A percentile compares a stretch with the other conserved stretches of the same genome.
Conservation (phyloP, 495 filamentous ascomycete genomes). For the Rhypophila decipiens region DNA sequence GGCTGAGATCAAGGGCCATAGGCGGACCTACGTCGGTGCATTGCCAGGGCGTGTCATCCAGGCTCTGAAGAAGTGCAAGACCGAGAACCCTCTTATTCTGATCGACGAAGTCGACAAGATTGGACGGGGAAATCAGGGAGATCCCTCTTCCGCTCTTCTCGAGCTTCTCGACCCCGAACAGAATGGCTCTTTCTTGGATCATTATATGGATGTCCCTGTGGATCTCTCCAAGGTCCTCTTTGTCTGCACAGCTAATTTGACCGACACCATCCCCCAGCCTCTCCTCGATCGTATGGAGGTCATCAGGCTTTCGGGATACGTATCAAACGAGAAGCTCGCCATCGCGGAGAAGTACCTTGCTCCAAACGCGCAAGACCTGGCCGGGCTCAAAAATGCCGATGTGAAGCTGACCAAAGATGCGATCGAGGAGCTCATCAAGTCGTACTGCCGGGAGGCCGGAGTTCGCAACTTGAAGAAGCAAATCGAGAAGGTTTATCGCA, state of each 20-base stretch:
- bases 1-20: constrained; percentile 98
- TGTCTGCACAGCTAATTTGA: constrained; percentile 99
- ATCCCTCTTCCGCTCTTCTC: constrained; percentile 89
- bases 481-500: constrained; percentile 98
- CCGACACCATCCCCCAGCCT: constrained; percentile 93
- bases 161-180: constrained; percentile 97
- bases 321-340: constrained; percentile 98
- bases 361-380: constrained; percentile 83
- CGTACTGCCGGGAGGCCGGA: constrained; percentile 93
- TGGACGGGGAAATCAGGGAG: constrained; percentile 89
- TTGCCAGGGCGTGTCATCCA: constrained; percentile 95
- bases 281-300: constrained; percentile 97
- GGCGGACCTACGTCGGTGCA: constrained; percentile 94
- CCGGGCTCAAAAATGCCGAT: constrained; percentile 84
- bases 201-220: constrained; percentile 98
- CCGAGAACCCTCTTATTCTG: constrained; percentile 92
- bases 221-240: constrained; percentile 98
- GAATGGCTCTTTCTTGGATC: constrained; percentile 94
- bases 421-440: constrained; percentile 95
- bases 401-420: constrained; percentile 77
- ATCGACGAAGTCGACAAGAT: constrained; percentile 99
- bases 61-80: constrained; percentile 98
- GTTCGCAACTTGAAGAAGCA: constrained; percentile 99
- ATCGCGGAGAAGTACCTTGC: constrained; percentile 92
- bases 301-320: constrained; percentile 94